Evolutionary conservation across 306 rosid species (phyloP), one percentile per base, ranked within the genome.

Genomic region (Boehmeria nivea): DNA sequence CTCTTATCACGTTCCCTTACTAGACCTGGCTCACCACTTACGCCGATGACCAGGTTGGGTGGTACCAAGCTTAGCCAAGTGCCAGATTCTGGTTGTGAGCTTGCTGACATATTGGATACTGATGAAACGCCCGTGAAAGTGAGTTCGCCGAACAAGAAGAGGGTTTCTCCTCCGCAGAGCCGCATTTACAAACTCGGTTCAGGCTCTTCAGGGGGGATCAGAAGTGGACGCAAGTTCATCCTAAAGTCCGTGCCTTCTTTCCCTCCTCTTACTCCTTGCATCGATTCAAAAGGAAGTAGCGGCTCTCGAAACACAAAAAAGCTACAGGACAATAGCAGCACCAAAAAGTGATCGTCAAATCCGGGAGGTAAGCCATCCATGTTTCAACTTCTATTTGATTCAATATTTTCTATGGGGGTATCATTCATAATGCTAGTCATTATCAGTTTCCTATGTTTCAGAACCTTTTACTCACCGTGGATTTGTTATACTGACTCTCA

Each of bases 91-190:
- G 71, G 67, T 14, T 8, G 60, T 48, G 68, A 7, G 50, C 69
- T 63, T 72, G 36, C 23, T 60, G 76, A 72, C 64, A 54, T 73
- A 24, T 43, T 69, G 64, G 87, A 82, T 65, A 77, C 76, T 59
- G 86, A 83, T 14, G 45, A 40, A 33, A 81, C 84, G 58, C 17
- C 80, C 3, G 72, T 76, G 25, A 76, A 82, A 78, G 71, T 67
- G 54, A 74, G 77, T 52, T 83, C 93, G 27, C 97, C 93, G 1
- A 78, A 68, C 51, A 83, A 76, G 62, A 83, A 81, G 67, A 68
- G 78, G 64, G 86, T 83, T 66, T 83, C 91, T 61, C 87, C 97
- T 52, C 94, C 88, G 18, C 72, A 71, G 1, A 31, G 67, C 54
- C 76, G 54, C 70, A 26, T 12, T 22, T 57, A 16, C 19, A 71